Evolutionary conservation across 78 protist species (phyloP).

Genomic region (Cavenderia fasciculata): DNA sequence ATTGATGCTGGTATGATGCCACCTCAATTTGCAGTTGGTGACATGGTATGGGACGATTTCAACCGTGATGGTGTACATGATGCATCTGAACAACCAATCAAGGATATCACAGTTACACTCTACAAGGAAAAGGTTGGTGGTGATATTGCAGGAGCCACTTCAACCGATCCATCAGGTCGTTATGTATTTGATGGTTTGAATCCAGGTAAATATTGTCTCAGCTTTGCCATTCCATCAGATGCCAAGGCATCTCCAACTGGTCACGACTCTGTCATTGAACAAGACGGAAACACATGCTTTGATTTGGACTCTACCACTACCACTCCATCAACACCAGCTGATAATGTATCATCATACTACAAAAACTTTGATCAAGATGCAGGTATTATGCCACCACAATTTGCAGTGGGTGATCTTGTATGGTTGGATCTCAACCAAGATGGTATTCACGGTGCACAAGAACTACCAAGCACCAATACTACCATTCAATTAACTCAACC

Average conservation of each 20-base stretch:
- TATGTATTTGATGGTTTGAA: neutral
- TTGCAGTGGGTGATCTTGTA: neutral
- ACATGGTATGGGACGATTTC: conserved; percentile 16
- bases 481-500: neutral
- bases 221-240: neutral
- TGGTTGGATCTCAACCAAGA: conserved; percentile 16
- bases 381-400: neutral
- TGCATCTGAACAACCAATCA: neutral
- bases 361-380: conserved; percentile 6
- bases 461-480: neutral
- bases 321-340: neutral
- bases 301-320: neutral
- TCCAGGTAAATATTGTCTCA: conserved; percentile 12
- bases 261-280: neutral
- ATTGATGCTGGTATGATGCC: conserved; percentile 28
- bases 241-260: neutral
- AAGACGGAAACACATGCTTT: neutral
- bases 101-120: neutral
- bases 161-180: conserved; percentile 23
- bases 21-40: conserved; percentile 17
- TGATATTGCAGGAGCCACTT: neutral
- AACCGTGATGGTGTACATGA: conserved; percentile 4
- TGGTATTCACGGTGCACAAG: conserved; percentile 10
- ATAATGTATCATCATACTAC: neutral
- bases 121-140: neutral